Conservation (phyloP, 1,284 basidiomycete species). For the Ganoderma meredithae region DNA sequence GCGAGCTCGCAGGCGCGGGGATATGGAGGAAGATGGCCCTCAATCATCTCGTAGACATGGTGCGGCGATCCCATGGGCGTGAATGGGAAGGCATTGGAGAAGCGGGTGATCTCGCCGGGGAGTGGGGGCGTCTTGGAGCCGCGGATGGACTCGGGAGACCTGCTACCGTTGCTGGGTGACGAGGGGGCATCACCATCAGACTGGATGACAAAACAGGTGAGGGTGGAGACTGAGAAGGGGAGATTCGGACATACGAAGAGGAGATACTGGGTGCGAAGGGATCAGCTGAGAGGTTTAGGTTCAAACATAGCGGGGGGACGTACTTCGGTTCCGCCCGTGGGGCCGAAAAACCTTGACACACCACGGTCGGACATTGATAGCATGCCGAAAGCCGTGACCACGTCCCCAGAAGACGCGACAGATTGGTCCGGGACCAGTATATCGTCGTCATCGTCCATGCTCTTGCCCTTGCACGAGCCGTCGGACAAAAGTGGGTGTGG, state of each 20-base stretch:
- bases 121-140: conserved; percentile 46
- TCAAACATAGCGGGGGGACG: conserved; percentile 23
- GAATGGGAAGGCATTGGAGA: conserved; percentile 70
- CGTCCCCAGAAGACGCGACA: conserved; percentile 25
- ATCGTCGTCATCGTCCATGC: conserved; percentile 35
- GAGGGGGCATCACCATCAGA: conserved; percentile 36
- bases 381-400: conserved; percentile 55
- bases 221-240: conserved; percentile 11
- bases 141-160: conserved; percentile 43
- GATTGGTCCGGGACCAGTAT: conserved; percentile 16
- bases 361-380: conserved; percentile 67
- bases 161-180: conserved; percentile 37
- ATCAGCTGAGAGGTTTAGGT: conserved; percentile 11
- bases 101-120: conserved; percentile 54
- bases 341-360: conserved; percentile 70
- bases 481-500: conserved; percentile 67
- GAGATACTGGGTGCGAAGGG: conserved; percentile 36
- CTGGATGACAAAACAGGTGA: conserved; percentile 24
- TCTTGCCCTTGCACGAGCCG: conserved; percentile 59
- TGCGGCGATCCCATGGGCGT: conserved; percentile 60
- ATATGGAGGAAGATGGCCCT: conserved; percentile 43
- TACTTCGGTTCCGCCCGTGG: conserved; percentile 64
- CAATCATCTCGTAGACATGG: conserved; percentile 57
- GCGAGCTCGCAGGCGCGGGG: conserved; percentile 60
- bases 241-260: conserved; percentile 36